phyloP scores from a whole-genome alignment of 1,139 yeast genomes.

The Geotrichum australiense region DNA sequence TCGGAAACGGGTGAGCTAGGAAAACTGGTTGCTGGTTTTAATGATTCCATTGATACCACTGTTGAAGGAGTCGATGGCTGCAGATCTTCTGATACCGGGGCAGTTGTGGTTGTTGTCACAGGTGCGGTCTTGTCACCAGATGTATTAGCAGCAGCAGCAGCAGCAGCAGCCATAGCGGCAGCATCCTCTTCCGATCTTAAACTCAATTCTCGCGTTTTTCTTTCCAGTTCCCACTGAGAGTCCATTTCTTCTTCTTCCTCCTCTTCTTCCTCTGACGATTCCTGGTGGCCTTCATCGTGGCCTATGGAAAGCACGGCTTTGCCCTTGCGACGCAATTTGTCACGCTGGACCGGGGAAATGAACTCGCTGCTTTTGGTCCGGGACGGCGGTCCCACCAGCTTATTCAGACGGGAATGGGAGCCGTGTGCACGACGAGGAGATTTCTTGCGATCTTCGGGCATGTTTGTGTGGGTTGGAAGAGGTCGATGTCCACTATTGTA shows the following conservation, averaged over 20 bases:
- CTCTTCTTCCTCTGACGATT: constrained; percentile 35
- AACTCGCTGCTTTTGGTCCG: constrained; percentile 18
- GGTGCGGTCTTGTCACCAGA: background rate
- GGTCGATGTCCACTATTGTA: too few species aligned
- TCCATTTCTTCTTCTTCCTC: constrained; percentile 4
- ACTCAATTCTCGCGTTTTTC: background rate
- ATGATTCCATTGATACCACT: constrained; percentile 3
- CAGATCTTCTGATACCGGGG: background rate
- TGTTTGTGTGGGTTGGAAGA: too few species aligned
- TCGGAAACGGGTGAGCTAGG: constrained; percentile 25
- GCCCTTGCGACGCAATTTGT: constrained; percentile 11
- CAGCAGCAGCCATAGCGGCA: background rate
- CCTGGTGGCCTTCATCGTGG: constrained; percentile 21
- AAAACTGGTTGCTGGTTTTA: constrained; percentile 12
- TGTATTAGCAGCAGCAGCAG: background rate
- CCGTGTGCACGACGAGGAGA: too few species aligned
- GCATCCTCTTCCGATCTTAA: background rate
- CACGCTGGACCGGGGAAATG: constrained; percentile 17
- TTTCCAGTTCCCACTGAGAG: background rate
- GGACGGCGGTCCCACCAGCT: constrained; percentile 6
- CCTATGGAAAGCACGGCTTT: constrained; percentile 14
- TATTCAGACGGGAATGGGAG: constrained; percentile 14
- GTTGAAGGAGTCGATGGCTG: background rate
- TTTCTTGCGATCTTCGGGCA: too few species aligned
- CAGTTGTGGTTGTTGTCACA: background rate